phyloP scores from a whole-genome alignment of 306 rosid genomes.

The Pyrus communis region DNA sequence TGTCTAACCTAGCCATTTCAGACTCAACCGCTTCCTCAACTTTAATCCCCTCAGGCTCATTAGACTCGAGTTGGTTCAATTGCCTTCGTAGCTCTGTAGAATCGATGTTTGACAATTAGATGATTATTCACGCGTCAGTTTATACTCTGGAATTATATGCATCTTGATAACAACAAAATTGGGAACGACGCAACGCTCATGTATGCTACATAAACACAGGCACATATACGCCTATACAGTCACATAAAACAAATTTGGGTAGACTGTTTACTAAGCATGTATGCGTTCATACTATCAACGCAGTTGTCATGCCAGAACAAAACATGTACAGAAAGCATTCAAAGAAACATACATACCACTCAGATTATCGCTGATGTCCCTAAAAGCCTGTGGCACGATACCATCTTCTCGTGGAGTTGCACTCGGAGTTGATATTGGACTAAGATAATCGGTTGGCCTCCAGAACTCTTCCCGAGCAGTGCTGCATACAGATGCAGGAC shows the following conservation, averaged over 20 bases:
- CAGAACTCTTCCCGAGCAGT: constrained; percentile 79
- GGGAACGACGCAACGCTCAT: background rate
- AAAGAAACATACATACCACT: constrained; percentile 40
- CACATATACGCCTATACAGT: background rate
- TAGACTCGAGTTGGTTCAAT: constrained; percentile 71
- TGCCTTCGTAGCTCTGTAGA: constrained; percentile 74
- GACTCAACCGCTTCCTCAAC: constrained; percentile 36
- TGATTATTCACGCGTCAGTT: background rate
- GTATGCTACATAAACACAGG: background rate
- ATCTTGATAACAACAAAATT: background rate
- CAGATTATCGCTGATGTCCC: constrained; percentile 81
- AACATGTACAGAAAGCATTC: background rate
- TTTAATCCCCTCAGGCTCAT: constrained; percentile 33
- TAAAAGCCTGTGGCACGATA: constrained; percentile 54
- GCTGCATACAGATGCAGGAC: constrained; percentile 97
- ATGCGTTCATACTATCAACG: background rate
- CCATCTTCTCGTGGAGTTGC: constrained; percentile 58
- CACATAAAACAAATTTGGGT: background rate
- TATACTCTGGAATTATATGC: background rate
- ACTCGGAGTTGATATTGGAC: constrained; percentile 78
- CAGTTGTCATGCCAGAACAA: background rate
- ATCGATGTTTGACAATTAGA: constrained; percentile 15
- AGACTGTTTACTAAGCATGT: background rate
- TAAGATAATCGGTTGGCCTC: constrained; percentile 57
- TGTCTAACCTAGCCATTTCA: constrained; percentile 44